Evolutionary conservation across 192 early-diverging fungal species (phyloP).

Genomic region (Linnemannia schmuckeri): DNA sequence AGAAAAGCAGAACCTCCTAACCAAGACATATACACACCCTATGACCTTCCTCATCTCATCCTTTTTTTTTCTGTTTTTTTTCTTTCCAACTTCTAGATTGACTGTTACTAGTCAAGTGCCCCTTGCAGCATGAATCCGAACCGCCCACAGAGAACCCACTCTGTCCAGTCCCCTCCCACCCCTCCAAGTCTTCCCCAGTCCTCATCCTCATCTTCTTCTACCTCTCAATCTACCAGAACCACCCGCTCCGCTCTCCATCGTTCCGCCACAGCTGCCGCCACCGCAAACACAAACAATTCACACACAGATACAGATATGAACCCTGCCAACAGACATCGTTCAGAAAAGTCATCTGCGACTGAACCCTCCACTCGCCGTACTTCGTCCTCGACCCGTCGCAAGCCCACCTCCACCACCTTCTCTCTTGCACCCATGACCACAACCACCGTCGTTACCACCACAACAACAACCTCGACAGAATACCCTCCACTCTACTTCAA

Average conservation of each 20-base stretch:
- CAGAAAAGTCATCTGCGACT: neutral
- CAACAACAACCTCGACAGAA: slow-evolving; percentile 85
- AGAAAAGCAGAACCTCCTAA: neutral
- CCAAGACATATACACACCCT: neutral
- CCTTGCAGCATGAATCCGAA: slow-evolving; percentile 19
- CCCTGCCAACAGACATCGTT: neutral
- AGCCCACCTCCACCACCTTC: slow-evolving; percentile 57
- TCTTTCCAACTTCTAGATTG: neutral
- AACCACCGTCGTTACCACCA: slow-evolving; percentile 83
- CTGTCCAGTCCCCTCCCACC: slow-evolving; percentile 40
- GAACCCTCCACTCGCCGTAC: slow-evolving; percentile 6
- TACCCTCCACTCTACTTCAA: slow-evolving; percentile 81
- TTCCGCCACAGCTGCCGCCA: neutral
- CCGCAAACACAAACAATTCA: neutral
- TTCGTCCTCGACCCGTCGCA: slow-evolving; percentile 13
- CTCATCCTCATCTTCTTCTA: slow-evolving; percentile 13
- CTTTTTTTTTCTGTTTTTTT: neutral
- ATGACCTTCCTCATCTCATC: neutral
- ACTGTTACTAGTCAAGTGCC: neutral
- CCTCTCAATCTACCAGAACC: slow-evolving; percentile 5
- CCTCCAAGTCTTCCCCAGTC: slow-evolving; percentile 40
- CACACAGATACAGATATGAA: slow-evolving; percentile 23
- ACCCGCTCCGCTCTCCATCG: slow-evolving; percentile 20
- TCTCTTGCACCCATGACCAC: slow-evolving; percentile 72
- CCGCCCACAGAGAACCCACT: slow-evolving; percentile 28